A percentile compares a stretch with the other conserved stretches of the same genome.
These are phyloP conservation scores for Nigrograna mackinnonii DNA, from an alignment of 2,329 filamentous ascomycete species.

Conservation along the genomic window DNA sequence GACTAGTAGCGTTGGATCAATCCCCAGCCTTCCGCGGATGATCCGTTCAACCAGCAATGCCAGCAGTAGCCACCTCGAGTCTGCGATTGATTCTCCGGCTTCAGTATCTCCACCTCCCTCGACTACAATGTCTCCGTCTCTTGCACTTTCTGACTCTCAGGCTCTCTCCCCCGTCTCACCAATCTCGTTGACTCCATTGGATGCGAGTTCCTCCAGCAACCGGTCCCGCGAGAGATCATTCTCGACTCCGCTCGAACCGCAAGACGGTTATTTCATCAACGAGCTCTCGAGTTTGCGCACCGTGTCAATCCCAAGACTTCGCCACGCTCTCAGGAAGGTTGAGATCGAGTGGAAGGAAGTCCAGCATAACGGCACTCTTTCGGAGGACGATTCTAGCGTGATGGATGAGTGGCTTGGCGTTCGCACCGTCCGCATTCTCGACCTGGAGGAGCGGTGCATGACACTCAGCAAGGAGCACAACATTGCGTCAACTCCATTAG, in stretches of 20 bases:
- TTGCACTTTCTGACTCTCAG: slow-evolving; percentile 22
- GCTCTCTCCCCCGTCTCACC: slow-evolving; percentile 29
- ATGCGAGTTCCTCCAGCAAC: slow-evolving; percentile 11
- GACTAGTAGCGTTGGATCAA: slow-evolving; percentile 3
- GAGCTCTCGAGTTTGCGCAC: slow-evolving; percentile 44
- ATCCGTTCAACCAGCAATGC: slow-evolving; percentile 27
- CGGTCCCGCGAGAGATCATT: slow-evolving; percentile 33
- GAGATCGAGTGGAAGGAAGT: slow-evolving; percentile 37
- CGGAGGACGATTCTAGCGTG: slow-evolving; percentile 24
- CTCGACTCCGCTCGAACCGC: slow-evolving; percentile 37
- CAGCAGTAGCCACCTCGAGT: slow-evolving; percentile 32
- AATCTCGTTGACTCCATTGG: slow-evolving; percentile 28
- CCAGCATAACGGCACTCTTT: slow-evolving; percentile 21
- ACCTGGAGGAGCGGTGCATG: slow-evolving; percentile 35
- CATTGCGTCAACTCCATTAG: slow-evolving; percentile 31
- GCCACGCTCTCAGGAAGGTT: slow-evolving; percentile 41
- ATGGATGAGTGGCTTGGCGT: slow-evolving; percentile 46
- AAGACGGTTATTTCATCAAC: slow-evolving; percentile 34
- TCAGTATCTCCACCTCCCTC: slow-evolving; percentile 26
- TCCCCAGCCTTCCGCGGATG: slow-evolving; percentile 22
- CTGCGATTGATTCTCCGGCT: slow-evolving; percentile 25
- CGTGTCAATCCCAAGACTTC: slow-evolving; percentile 47
- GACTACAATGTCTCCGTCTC: slow-evolving; percentile 29
- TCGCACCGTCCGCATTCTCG: slow-evolving; percentile 34
- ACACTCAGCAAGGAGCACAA: slow-evolving; percentile 26